Evolutionary conservation across 164 flowering plant species (phyloP).

Genomic region (Berberis vulgaris): DNA sequence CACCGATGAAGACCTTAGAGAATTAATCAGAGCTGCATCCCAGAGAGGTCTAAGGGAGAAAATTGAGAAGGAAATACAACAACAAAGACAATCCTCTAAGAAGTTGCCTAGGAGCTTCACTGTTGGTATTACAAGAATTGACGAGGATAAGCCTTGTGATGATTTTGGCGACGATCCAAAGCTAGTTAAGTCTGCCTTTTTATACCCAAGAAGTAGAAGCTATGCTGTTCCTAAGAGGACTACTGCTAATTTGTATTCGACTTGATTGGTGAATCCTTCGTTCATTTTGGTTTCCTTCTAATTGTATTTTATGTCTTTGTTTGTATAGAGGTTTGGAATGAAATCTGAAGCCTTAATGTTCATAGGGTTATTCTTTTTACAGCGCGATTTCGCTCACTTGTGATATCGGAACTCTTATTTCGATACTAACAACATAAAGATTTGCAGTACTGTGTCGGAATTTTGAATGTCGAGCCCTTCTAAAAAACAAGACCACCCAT

Average conservation of each 20-base stretch:
- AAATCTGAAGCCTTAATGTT: too few species aligned
- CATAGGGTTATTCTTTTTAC: too few species aligned
- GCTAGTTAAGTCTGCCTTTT: slow-evolving; percentile 8
- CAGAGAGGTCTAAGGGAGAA: slow-evolving; percentile 17
- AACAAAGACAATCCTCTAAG: neutral
- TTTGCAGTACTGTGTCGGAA: too few species aligned
- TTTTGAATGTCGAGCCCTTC: too few species aligned
- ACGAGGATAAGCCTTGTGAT: slow-evolving; percentile 53
- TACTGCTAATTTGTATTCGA: neutral
- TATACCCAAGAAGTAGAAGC: slow-evolving; percentile 42
- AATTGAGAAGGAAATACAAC: slow-evolving; percentile 8
- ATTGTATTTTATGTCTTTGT: too few species aligned
- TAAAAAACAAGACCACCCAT: too few species aligned
- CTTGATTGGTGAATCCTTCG: neutral
- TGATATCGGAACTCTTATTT: too few species aligned
- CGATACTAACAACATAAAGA: too few species aligned
- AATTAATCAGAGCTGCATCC: slow-evolving; percentile 37
- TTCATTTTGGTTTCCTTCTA: too few species aligned
- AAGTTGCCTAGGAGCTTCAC: slow-evolving; percentile 29
- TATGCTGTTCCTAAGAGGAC: slow-evolving; percentile 22
- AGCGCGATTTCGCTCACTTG: too few species aligned
- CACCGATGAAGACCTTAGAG: slow-evolving; percentile 34
- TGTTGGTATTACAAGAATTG: slow-evolving; percentile 55
- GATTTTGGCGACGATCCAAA: slow-evolving; percentile 25
- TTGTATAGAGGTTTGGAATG: too few species aligned